Conservation (phyloP, 225 moss, liverwort and hornwort genomes). For the Pseudisothecium myosuroides region DNA sequence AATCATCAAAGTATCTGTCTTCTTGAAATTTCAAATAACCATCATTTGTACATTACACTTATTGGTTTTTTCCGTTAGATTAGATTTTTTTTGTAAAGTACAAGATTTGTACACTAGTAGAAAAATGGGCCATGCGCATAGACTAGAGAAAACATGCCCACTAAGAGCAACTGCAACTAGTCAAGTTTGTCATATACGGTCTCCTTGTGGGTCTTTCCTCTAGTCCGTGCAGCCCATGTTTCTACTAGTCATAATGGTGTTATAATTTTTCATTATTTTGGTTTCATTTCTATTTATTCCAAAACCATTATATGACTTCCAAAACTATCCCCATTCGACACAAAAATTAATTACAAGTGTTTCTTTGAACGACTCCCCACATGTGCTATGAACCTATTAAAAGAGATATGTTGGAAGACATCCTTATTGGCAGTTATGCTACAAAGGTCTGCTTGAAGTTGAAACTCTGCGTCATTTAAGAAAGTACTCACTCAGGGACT, state of each 20-base stretch:
- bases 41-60: no score
- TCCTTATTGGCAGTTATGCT: not conserved
- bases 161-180: not conserved
- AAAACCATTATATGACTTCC: not conserved
- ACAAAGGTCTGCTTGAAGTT: not conserved
- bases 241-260: not conserved
- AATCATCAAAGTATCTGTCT: not conserved
- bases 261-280: not conserved
- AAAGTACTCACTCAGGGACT: not conserved
- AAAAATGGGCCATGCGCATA: accelerated
- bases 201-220: not conserved
- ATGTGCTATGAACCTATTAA: not conserved
- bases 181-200: not conserved
- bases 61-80: no score
- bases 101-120: not conserved
- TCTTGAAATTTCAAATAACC: not conserved
- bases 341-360: not conserved
- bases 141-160: not conserved
- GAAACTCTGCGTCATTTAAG: not conserved
- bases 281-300: no score
- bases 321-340: no score
- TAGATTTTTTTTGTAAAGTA: not conserved
- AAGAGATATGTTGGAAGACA: not conserved
- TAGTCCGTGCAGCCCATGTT: accelerated
- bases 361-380: not conserved